Evolutionary conservation across 2,329 filamentous ascomycete genomes (phyloP).

Genomic region (Fusarium musae): DNA sequence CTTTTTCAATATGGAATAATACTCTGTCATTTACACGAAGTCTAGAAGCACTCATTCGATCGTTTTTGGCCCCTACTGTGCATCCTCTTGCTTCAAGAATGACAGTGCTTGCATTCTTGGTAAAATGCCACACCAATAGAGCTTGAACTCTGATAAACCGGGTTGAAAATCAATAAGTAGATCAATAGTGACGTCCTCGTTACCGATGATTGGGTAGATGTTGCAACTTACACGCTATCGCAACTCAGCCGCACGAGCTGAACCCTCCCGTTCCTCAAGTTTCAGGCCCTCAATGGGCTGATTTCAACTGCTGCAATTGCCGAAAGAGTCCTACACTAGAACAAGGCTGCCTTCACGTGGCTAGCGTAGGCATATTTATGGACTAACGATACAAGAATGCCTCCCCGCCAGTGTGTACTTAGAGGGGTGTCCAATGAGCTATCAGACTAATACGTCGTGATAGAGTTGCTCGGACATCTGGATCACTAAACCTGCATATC

Average conservation of each 20-base stretch:
- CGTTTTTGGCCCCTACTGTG: neutral
- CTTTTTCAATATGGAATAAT: neutral
- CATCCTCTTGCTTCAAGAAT: neutral
- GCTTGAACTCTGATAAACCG: neutral
- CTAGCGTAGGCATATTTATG: neutral
- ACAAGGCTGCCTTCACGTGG: neutral
- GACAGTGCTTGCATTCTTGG: neutral
- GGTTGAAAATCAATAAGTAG: neutral
- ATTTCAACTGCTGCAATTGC: neutral
- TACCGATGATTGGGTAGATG: neutral
- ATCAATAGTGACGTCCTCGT: neutral
- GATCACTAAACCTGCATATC: neutral
- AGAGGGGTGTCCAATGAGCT: neutral
- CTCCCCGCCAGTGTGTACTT: neutral
- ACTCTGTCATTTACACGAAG: neutral
- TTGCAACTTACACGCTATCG: neutral
- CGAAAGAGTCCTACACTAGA: neutral
- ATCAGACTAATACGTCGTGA: neutral
- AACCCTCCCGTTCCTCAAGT: neutral
- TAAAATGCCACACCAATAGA: neutral
- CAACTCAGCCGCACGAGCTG: neutral
- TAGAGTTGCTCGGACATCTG: neutral
- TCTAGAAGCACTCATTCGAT: neutral
- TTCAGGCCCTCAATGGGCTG: neutral
- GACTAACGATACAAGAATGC: neutral